These are phyloP conservation scores for Apostasia shenzhenica DNA, from an alignment of 106 monocot species.

Conservation along the genomic window DNA sequence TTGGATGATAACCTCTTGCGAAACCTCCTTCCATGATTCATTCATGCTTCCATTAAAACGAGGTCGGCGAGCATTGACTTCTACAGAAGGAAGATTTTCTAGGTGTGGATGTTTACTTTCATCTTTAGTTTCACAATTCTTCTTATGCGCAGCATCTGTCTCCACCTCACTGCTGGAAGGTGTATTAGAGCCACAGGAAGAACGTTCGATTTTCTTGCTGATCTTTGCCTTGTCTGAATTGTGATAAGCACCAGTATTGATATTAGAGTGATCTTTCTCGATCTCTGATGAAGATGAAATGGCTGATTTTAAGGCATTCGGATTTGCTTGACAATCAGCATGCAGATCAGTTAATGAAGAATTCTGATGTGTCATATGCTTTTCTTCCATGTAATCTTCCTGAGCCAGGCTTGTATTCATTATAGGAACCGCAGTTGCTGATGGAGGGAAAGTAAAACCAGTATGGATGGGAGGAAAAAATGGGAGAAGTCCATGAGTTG, in stretches of 20 bases:
- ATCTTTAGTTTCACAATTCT: constrained; percentile 22
- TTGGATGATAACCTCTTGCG: constrained; percentile 63
- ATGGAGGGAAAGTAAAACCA: constrained; percentile 39
- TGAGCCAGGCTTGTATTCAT: not conserved
- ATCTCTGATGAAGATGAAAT: constrained; percentile 29
- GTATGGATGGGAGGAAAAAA: constrained; percentile 36
- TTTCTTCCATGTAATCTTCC: constrained; percentile 10
- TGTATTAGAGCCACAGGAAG: constrained; percentile 84
- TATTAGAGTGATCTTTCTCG: not conserved
- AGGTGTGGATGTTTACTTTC: constrained; percentile 10
- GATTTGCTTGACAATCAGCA: constrained; percentile 13
- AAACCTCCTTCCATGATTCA: constrained; percentile 86
- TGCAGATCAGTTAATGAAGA: constrained; percentile 5
- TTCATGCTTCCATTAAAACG: constrained; percentile 31
- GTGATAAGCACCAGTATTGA: constrained; percentile 6
- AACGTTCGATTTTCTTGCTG: constrained; percentile 51
- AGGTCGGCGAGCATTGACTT: constrained; percentile 26
- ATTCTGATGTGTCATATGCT: not conserved
- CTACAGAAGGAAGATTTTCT: constrained; percentile 21
- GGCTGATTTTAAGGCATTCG: constrained; percentile 12
- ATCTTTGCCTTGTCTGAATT: constrained; percentile 10
- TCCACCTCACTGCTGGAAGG: constrained; percentile 73
- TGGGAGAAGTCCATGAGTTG: constrained; percentile 64
- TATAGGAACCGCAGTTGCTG: constrained; percentile 12
- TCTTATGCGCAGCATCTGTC: constrained; percentile 16